Conservation (phyloP, 495 filamentous ascomycete species). For the Penicillium lagena region DNA sequence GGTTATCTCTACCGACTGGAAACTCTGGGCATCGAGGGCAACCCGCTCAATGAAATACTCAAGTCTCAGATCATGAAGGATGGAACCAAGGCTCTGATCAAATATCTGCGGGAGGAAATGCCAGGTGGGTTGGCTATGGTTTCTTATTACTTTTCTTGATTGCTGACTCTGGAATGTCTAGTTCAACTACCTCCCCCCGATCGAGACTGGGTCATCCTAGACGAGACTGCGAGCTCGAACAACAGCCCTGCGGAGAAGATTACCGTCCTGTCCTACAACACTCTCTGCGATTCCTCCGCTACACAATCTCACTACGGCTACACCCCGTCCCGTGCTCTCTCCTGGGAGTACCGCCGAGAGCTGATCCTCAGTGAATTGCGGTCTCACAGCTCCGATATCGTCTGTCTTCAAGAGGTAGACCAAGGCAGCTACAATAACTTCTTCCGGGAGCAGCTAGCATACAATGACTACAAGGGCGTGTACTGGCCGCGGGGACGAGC, state of each 20-base stretch:
- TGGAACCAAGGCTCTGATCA: slow-evolving; percentile 79
- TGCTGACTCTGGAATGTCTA: slow-evolving; percentile 1
- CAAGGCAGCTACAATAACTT: slow-evolving; percentile 83
- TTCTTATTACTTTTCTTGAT: slow-evolving; percentile 7
- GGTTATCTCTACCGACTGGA: slow-evolving; percentile 83
- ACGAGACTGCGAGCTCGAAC: slow-evolving; percentile 44
- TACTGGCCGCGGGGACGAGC: slow-evolving; percentile 83
- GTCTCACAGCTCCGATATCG: slow-evolving; percentile 75
- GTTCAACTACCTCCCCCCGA: slow-evolving; percentile 63
- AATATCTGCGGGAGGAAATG: slow-evolving; percentile 71
- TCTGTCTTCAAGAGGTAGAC: slow-evolving; percentile 91
- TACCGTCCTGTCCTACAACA: slow-evolving; percentile 87
- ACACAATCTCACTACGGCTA: slow-evolving; percentile 83
- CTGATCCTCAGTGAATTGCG: slow-evolving; percentile 75
- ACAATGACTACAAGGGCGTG: slow-evolving; percentile 84
- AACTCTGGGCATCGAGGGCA: slow-evolving; percentile 86
- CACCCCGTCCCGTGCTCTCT: slow-evolving; percentile 66
- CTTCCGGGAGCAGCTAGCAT: slow-evolving; percentile 74
- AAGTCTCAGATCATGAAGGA: slow-evolving; percentile 76
- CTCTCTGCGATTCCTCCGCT: slow-evolving; percentile 85
- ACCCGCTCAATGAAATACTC: slow-evolving; percentile 66
- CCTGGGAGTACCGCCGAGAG: slow-evolving; percentile 80
- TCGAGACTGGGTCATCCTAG: slow-evolving; percentile 62
- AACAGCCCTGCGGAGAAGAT: slow-evolving; percentile 50
- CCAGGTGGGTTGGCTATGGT: slow-evolving; percentile 55